Evolutionary conservation across 2,329 filamentous ascomycete genomes (phyloP).

Genomic region (Microascus cirrosus): DNA sequence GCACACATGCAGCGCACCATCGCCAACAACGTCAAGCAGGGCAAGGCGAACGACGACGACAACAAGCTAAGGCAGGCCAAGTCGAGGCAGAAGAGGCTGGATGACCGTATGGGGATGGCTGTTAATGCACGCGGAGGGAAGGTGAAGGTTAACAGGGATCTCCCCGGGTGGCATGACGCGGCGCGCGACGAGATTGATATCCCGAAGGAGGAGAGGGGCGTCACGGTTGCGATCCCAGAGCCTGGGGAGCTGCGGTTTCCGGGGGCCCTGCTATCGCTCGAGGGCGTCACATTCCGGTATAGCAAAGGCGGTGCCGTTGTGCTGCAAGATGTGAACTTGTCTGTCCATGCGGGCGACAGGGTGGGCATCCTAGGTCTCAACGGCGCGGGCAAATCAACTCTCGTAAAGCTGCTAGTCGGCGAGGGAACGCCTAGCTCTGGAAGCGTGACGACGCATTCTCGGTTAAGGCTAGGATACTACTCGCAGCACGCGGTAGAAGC

Average conservation of each 20-base stretch:
- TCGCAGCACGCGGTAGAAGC: conserved; percentile 69
- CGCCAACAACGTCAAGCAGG: conserved; percentile 60
- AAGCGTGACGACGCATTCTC: conserved; percentile 52
- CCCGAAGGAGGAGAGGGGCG: conserved; percentile 47
- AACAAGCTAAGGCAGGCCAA: conserved; percentile 82
- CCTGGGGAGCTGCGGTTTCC: conserved; percentile 64
- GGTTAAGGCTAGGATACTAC: conserved; percentile 64
- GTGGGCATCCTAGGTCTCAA: conserved; percentile 71
- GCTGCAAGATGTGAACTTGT: conserved; percentile 54
- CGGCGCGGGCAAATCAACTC: conserved; percentile 70
- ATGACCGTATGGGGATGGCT: conserved; percentile 69
- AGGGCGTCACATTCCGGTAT: conserved; percentile 59
- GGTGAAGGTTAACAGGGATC: conserved; percentile 73
- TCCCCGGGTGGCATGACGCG: conserved; percentile 48
- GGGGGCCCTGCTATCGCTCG: conserved; percentile 60
- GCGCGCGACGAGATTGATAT: conserved; percentile 60
- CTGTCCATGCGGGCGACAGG: conserved; percentile 61
- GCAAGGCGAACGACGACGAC: conserved; percentile 67
- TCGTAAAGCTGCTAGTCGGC: conserved; percentile 60
- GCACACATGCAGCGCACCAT: conserved; percentile 74
- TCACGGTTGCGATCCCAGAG: conserved; percentile 47
- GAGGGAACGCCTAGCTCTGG: conserved; percentile 48
- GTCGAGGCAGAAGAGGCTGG: conserved; percentile 72
- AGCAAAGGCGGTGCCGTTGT: conserved; percentile 19
- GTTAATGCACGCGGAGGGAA: conserved; percentile 59